phyloP scores from a whole-genome alignment of 495 filamentous ascomycete species.

The Neurospora tetraspora region DNA sequence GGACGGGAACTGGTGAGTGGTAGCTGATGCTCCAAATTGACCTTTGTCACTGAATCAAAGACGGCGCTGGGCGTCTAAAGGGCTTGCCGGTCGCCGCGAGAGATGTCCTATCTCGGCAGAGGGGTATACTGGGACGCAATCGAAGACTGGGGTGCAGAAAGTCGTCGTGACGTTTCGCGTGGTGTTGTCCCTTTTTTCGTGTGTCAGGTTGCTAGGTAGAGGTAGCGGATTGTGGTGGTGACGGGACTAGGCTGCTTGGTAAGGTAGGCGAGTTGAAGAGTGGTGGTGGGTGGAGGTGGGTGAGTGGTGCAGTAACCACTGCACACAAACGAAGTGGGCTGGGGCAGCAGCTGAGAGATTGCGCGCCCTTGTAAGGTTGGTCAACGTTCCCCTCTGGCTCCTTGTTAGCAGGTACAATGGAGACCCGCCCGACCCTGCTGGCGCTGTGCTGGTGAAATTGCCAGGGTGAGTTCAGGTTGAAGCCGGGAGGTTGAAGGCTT shows the following conservation, averaged over 20 bases:
- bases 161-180: background rate
- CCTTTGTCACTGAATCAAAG: background rate
- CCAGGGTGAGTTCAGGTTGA: background rate
- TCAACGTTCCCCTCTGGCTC: background rate
- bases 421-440: background rate
- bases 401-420: background rate
- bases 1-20: background rate
- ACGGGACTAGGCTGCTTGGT: background rate
- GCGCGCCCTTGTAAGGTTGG: background rate
- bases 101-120: background rate
- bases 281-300: background rate
- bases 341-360: background rate
- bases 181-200: background rate
- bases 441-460: background rate
- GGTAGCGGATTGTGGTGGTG: background rate
- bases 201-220: background rate
- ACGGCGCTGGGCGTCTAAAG: background rate
- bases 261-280: background rate
- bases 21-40: background rate
- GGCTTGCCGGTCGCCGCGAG: background rate
- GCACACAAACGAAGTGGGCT: background rate
- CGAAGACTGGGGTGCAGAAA: background rate
- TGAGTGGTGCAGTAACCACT: slow-evolving; percentile 1
- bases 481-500: background rate
- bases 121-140: background rate